phyloP scores from a whole-genome alignment of 108 stramenopile species.

The Discostella pseudostelligera region DNA sequence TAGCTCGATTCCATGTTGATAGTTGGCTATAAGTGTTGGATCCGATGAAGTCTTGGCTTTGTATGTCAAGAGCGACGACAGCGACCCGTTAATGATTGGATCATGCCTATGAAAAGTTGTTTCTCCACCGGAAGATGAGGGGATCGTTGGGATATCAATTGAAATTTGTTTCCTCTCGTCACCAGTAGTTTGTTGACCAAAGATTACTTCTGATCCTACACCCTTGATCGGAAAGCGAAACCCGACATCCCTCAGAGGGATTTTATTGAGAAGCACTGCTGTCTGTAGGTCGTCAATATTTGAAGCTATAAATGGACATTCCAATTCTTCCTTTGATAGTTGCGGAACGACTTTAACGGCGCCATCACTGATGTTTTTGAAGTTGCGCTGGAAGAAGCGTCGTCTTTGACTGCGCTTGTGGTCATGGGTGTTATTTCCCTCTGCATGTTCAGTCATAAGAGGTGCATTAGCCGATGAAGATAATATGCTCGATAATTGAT shows the following conservation, averaged over 20 bases:
- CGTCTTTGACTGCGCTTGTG: not conserved
- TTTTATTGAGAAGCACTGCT: constrained; percentile 30
- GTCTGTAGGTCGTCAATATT: constrained; percentile 44
- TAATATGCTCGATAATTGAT: not conserved
- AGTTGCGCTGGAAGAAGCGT: constrained; percentile 4
- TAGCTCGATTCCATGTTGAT: constrained; percentile 34
- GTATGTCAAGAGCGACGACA: constrained; percentile 33
- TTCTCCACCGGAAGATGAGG: not conserved
- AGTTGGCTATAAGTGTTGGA: constrained; percentile 12
- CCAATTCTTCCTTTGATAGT: constrained; percentile 28
- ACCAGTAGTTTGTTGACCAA: not conserved
- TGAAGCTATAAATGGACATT: constrained; percentile 33
- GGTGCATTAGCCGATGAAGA: not conserved
- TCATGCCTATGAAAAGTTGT: constrained; percentile 34
- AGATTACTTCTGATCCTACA: constrained; percentile 28
- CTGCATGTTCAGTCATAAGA: too few relatives aligned
- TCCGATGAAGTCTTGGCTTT: constrained; percentile 19
- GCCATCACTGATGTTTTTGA: not conserved
- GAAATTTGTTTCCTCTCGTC: not conserved
- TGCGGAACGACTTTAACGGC: not conserved
- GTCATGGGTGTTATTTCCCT: not conserved
- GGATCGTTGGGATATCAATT: not conserved
- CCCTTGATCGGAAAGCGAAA: constrained; percentile 40
- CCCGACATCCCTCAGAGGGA: constrained; percentile 40
- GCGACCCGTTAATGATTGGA: constrained; percentile 43